A percentile compares a stretch with the other conserved stretches of the same genome.
These are phyloP conservation scores for Albugo candida DNA, from an alignment of 352 stramenopile species.

Conservation along the genomic window DNA sequence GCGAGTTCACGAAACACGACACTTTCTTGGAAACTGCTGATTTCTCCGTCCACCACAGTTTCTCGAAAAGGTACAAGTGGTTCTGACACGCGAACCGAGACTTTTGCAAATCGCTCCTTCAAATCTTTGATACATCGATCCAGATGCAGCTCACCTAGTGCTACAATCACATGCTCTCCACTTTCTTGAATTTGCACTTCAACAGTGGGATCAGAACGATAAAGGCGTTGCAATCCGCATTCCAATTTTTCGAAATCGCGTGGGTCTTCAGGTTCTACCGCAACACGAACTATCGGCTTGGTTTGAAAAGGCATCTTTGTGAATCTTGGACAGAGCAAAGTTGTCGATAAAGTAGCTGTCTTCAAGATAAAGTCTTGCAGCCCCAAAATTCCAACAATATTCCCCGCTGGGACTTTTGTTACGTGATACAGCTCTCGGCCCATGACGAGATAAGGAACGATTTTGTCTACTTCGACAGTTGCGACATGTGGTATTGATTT, in stretches of 20 bases:
- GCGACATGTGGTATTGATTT: conserved; percentile 22
- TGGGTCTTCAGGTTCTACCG: conserved; percentile 76
- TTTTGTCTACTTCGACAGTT: conserved; percentile 18
- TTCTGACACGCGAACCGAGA: conserved; percentile 65
- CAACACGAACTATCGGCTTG: conserved; percentile 84
- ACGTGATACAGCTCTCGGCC: conserved; percentile 68
- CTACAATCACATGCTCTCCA: conserved; percentile 81
- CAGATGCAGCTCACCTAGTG: conserved; percentile 81
- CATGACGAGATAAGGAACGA: conserved; percentile 88
- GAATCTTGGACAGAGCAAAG: conserved; percentile 58
- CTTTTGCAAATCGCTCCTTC: conserved; percentile 72
- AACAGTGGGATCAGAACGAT: conserved; percentile 83
- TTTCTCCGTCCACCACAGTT: conserved; percentile 39
- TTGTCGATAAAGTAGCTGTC: conserved; percentile 75
- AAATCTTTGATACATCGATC: conserved; percentile 84
- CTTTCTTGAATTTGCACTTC: conserved; percentile 81
- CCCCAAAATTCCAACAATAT: conserved; percentile 78
- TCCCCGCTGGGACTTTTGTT: conserved; percentile 63
- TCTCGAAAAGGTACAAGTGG: conserved; percentile 82
- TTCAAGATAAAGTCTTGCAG: conserved; percentile 80
- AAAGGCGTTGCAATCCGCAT: conserved; percentile 75
- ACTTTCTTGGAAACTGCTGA: conserved; percentile 41
- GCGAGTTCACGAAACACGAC: conserved; percentile 48
- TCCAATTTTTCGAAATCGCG: conserved; percentile 73
- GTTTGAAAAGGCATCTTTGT: conserved; percentile 80